Percentiles rank a stretch among this genome's conserved stretches.
phyloP scores from a whole-genome alignment of 495 filamentous ascomycete species.

The Geopyxis carbonaria region DNA sequence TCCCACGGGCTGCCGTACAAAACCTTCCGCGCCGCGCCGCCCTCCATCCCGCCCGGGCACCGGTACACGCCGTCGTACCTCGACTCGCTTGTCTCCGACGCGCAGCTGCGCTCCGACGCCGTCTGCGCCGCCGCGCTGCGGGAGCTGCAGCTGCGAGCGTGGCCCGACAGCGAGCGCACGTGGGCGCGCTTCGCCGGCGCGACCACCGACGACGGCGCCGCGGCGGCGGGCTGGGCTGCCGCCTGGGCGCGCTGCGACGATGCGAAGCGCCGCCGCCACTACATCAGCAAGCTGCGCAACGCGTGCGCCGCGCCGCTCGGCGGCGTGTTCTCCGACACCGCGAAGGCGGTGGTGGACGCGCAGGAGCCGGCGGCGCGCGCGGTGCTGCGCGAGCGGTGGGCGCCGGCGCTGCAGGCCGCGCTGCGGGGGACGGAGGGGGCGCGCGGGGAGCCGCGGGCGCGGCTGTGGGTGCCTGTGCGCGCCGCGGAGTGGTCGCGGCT shows the following conservation, averaged over 20 bases:
- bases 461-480: conserved; percentile 3
- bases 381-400: neutral
- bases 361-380: conserved; percentile 2
- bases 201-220: conserved; percentile 6
- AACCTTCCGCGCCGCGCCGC: conserved; percentile 6
- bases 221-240: conserved; percentile 3
- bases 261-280: conserved; percentile 4
- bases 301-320: neutral
- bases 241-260: neutral
- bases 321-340: conserved; percentile 2
- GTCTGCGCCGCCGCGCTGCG: neutral
- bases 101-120: neutral
- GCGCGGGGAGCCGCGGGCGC: conserved; percentile 1
- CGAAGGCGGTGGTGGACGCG: conserved; percentile 7
- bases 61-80: neutral
- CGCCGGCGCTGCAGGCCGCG: neutral
- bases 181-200: neutral
- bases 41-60: neutral
- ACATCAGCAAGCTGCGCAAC: neutral
- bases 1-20: conserved; percentile 4
- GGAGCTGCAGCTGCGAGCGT: conserved; percentile 6
- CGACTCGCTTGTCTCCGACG: neutral
- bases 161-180: neutral
- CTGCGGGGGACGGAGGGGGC: neutral
- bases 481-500: conserved; percentile 1